These are phyloP conservation scores for Aspergillus sp. DNA, from an alignment of 2,329 filamentous ascomycete species.

Conservation along the genomic window DNA sequence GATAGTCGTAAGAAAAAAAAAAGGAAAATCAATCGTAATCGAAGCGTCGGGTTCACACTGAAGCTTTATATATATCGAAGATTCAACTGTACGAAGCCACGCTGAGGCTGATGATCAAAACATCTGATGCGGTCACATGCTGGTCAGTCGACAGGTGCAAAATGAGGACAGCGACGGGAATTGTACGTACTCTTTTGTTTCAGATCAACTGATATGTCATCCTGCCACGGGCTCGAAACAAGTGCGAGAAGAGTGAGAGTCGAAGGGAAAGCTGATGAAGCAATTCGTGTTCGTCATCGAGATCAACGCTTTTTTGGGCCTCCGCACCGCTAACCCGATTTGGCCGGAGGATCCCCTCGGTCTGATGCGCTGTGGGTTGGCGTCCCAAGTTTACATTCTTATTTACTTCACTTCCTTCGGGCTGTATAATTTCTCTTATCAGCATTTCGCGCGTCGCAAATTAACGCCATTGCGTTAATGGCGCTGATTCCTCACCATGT, in stretches of 20 bases:
- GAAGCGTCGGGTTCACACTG: not conserved
- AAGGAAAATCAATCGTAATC: not conserved
- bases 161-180: not conserved
- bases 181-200: not conserved
- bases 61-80: conserved; percentile 6
- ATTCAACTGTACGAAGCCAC: conserved; percentile 7
- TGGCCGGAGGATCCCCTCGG: conserved; percentile 6
- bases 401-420: not conserved
- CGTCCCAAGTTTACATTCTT: too few species aligned
- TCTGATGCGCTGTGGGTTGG: not conserved
- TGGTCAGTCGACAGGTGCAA: conserved; percentile 7
- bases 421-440: not conserved
- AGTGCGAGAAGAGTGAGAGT: not conserved
- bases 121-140: conserved; percentile 23
- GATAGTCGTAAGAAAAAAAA: not conserved
- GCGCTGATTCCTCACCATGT: conserved; percentile 27
- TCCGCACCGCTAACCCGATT: conserved; percentile 23
- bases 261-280: not conserved
- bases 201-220: conserved; percentile 7
- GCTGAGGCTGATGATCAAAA: conserved; percentile 13
- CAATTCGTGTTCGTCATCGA: conserved; percentile 6
- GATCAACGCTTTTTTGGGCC: conserved; percentile 2
- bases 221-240: not conserved
- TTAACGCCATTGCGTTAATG: conserved; percentile 11
- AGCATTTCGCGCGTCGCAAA: conserved; percentile 2